Conservation (phyloP, 495 filamentous ascomycete species). For the Trichoderma orchidacearum region DNA sequence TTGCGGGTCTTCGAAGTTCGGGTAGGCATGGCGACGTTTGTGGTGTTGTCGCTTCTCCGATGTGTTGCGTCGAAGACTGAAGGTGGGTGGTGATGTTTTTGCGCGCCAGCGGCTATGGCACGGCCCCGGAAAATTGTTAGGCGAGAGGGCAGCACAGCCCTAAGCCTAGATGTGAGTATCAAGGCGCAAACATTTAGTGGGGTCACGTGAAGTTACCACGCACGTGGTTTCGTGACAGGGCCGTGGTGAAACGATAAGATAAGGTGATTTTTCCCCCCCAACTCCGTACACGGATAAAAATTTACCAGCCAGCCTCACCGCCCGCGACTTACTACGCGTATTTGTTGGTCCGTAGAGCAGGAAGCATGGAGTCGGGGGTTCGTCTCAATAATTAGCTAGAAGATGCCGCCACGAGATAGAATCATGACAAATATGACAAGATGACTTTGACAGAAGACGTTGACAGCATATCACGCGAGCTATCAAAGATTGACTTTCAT, state of each 20-base stretch:
- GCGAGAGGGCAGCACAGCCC: constrained; percentile 5
- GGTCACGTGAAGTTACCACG: not conserved
- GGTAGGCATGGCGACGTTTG: constrained; percentile 57
- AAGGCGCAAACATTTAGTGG: not conserved
- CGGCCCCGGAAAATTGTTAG: constrained; percentile 1
- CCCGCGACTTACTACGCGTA: too few species aligned
- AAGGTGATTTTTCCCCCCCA: too few species aligned
- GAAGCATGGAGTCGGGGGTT: too few species aligned
- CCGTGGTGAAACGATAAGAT: not conserved
- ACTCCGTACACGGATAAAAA: not conserved
- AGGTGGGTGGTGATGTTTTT: constrained; percentile 4
- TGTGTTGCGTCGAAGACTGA: not conserved
- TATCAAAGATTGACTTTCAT: constrained; percentile 50
- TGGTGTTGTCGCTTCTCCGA: constrained; percentile 6
- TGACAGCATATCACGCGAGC: constrained; percentile 10
- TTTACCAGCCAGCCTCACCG: not conserved
- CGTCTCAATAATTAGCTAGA: too few species aligned
- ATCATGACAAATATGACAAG: not conserved
- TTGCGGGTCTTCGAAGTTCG: constrained; percentile 72
- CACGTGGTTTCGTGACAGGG: not conserved
- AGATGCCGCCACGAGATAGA: too few species aligned
- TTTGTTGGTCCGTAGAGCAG: too few species aligned
- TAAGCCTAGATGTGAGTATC: not conserved
- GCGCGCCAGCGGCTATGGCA: not conserved
- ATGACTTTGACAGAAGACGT: constrained; percentile 1